A percentile compares a stretch with the other conserved stretches of the same genome.
Evolutionary conservation across 2,329 filamentous ascomycete species (phyloP).

Genomic region (Cercospora sp.): DNA sequence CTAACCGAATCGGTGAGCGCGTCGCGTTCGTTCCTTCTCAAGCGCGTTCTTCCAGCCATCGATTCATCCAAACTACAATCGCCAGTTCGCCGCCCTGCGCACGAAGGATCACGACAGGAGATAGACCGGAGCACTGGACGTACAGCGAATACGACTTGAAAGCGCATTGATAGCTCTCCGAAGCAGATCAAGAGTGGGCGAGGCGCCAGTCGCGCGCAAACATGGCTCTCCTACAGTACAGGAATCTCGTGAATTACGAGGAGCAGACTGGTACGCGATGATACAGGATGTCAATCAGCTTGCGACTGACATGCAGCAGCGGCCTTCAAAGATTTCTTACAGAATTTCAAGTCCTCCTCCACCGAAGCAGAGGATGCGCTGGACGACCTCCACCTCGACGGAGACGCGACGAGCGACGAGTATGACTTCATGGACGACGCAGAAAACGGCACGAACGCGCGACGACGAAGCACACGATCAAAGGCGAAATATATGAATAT

Average conservation of each 20-base stretch:
- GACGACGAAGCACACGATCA: slow-evolving; percentile 49
- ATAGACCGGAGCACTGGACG: not conserved
- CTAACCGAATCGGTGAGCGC: slow-evolving; percentile 2
- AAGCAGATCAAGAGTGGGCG: not conserved
- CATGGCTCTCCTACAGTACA: slow-evolving; percentile 86
- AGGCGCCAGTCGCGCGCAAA: slow-evolving; percentile 25
- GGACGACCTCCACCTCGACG: slow-evolving; percentile 80
- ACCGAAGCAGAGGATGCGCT: slow-evolving; percentile 75
- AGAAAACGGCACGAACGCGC: slow-evolving; percentile 43
- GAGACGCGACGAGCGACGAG: slow-evolving; percentile 82
- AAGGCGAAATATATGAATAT: slow-evolving; percentile 84
- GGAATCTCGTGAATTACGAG: slow-evolving; percentile 79
- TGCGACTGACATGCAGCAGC: slow-evolving; percentile 52
- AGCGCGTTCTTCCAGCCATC: slow-evolving; percentile 9
- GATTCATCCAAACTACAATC: not conserved
- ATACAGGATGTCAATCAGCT: slow-evolving; percentile 20
- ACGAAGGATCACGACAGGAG: not conserved
- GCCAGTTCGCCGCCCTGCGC: not conserved
- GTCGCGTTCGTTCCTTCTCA: slow-evolving; percentile 6
- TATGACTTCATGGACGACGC: slow-evolving; percentile 89
- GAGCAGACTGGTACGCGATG: slow-evolving; percentile 69
- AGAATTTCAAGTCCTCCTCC: slow-evolving; percentile 82
- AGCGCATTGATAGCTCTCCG: not conserved
- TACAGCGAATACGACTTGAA: not conserved
- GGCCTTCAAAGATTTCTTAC: slow-evolving; percentile 84